These are phyloP conservation scores for Termitomyces sp. DNA, from an alignment of 768 basidiomycete genomes.

Conservation along the genomic window DNA sequence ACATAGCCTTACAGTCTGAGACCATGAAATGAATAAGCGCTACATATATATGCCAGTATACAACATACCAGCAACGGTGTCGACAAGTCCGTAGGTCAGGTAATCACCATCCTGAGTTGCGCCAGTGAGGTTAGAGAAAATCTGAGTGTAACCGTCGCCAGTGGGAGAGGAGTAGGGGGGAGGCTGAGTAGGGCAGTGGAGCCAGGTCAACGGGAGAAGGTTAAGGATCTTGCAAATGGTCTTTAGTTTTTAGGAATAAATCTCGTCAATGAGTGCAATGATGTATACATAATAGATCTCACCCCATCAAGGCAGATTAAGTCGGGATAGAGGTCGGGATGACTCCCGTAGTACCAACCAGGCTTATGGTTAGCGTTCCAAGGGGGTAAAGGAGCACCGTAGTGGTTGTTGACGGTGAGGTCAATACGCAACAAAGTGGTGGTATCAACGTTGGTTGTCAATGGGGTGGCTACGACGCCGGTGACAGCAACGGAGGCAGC, in stretches of 20 bases:
- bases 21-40: neutral
- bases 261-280: neutral
- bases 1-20: conserved; percentile 46
- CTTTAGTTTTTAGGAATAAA: conserved; percentile 17
- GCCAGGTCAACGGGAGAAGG: conserved; percentile 29
- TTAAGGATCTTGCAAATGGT: conserved; percentile 37
- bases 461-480: conserved; percentile 19
- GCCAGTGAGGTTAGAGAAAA: conserved; percentile 40
- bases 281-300: conserved; percentile 7
- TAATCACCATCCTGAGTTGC: conserved; percentile 43
- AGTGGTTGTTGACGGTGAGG: conserved; percentile 31
- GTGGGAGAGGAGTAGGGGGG: conserved; percentile 20
- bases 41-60: neutral
- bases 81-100: conserved; percentile 44
- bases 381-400: conserved; percentile 38
- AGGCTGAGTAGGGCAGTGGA: conserved; percentile 36
- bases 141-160: conserved; percentile 33
- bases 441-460: conserved; percentile 17
- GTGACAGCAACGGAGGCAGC: conserved; percentile 23
- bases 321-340: conserved; percentile 26
- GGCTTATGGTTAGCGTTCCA: conserved; percentile 33
- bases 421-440: conserved; percentile 24
- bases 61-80: conserved; percentile 37
- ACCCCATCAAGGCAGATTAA: conserved; percentile 34
- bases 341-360: conserved; percentile 43